Conservation (phyloP, 2,329 filamentous ascomycete species). For the Phialemoniopsis sp. region DNA sequence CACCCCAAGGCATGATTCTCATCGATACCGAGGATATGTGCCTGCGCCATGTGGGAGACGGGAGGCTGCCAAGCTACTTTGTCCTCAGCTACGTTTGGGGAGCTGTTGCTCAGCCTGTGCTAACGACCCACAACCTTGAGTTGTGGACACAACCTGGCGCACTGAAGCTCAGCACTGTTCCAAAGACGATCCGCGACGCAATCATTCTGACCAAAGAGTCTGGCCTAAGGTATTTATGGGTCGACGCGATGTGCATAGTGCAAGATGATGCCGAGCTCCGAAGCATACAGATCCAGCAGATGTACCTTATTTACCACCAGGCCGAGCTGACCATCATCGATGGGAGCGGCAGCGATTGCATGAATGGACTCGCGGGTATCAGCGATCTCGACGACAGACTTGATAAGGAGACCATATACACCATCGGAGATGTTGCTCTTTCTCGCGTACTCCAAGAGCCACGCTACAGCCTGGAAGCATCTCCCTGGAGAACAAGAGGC, state of each 20-base stretch:
- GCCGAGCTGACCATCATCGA: slow-evolving; percentile 2
- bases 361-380: slow-evolving; percentile 1
- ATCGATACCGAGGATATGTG: too few species aligned
- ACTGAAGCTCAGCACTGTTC: slow-evolving; percentile 1
- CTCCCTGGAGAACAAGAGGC: slow-evolving; percentile 2
- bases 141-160: too few species aligned
- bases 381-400: not conserved
- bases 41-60: too few species aligned
- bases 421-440: not conserved
- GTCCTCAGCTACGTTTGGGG: slow-evolving; percentile 6
- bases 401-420: not conserved
- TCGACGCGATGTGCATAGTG: slow-evolving; percentile 19
- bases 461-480: not conserved
- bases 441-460: too few species aligned
- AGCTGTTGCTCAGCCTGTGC: not conserved
- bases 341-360: slow-evolving; percentile 1
- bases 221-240: slow-evolving; percentile 13
- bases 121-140: too few species aligned
- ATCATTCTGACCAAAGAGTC: slow-evolving; percentile 4
- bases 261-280: slow-evolving; percentile 14
- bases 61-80: not conserved
- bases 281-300: slow-evolving; percentile 10
- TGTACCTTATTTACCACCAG: slow-evolving; percentile 9
- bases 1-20: too few species aligned
- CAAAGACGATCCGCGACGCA: slow-evolving; percentile 9